Base-by-base conservation (phyloP, 805 yeast genomes). In the Wickerhamiella hasegawae region DNA sequence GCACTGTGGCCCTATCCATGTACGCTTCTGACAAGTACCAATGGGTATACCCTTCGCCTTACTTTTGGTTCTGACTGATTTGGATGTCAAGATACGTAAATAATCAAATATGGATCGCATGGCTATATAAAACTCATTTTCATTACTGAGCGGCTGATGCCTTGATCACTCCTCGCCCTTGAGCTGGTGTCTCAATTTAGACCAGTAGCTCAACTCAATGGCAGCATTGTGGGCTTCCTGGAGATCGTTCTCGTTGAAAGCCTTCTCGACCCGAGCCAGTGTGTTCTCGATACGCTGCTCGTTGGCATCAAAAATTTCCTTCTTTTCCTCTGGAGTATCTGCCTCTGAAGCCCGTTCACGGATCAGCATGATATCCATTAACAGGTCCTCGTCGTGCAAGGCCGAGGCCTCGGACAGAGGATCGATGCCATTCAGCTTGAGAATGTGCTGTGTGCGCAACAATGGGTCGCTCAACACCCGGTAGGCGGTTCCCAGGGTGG, bases 321-420 rank as follows among this genome's bases (percentile, higher is more conserved):
- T 65, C 22, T 81, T 60, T 32, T 81, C 94, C 2, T 63, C 57
- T 34, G 71, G 77, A 35, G 56, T 58, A 1, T 61, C 58, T 4
- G 82, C 75, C 43, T 71, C 71, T 41, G 81, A 92, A 38, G 85
- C 59, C 28, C 71, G 68, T 54, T 87, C 98, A 52, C 85, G 90
- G 4, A 82, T 72, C 44, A 83, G 92, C 57, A 87, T 61, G 17
- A 87, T 78, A 30, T 71, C 71, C 76, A 82, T 69, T 28, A 87
- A 58, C 49, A 81, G 58, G 12, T 60, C 66, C 38, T 53, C 70
- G 33, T 58, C 33, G 58, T 62, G 45, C 62, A 71, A 41, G 57
- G 56, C 32, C 47, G 53, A 54, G 54, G 62, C 42, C 38, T 63
- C 65, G 5, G 64, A 60, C 15, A 58, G 55, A 5, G 71, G 73